Base-by-base conservation (phyloP, 1,284 basidiomycete genomes). In the Golubevia sp. region DNA sequence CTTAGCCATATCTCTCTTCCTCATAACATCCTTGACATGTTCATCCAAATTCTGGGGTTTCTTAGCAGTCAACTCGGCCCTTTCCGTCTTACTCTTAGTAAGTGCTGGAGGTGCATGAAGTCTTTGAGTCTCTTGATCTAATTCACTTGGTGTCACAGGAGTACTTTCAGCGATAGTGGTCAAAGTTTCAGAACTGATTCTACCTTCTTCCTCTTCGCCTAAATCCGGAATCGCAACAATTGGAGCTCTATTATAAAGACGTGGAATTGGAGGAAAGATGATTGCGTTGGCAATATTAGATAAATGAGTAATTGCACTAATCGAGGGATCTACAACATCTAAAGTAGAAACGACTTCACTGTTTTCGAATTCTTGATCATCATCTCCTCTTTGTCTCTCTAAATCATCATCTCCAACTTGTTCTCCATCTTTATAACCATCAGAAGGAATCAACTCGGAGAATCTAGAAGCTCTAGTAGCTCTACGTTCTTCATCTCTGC, bases 201-300 rank as follows among this genome's bases (percentile, higher is more conserved):
- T 44, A 25, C 13, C 11, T 53, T 53, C 51, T 30, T 53, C 51
- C 18, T 23, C 21, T 89, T 86, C 0, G 60, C 72, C 18, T n/a
- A n/a, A n/a, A n/a, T n/a, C n/a, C n/a, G 88, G 86, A n/a, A 92
- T 84, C 26, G 88, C 85, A 34, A 92, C 86, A 24, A 89, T 86
- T 1, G 91, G 90, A 76, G 88, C 90, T 50, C 90, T 87, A 48
- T 88, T 89, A 82, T 90, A 91, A 75, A 90, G 89, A 13, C 86
- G 86, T 5, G 79, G 76, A 8, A 90, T 82, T 1, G 90, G 90
- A 1, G 91, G 91, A 70, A 91, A 88, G 56, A 92, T 82, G 67
- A 92, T 91, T 13, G 90, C 86, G 74, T 92, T 92, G 11, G 90
- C 90, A n/a, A 91, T 88, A 73, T 92, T 91, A 26, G 90, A 89